Percentiles rank a stretch among this genome's conserved stretches.
phyloP scores from a whole-genome alignment of 1,284 basidiomycete genomes.

The Cutaneotrichosporon dermatis region DNA sequence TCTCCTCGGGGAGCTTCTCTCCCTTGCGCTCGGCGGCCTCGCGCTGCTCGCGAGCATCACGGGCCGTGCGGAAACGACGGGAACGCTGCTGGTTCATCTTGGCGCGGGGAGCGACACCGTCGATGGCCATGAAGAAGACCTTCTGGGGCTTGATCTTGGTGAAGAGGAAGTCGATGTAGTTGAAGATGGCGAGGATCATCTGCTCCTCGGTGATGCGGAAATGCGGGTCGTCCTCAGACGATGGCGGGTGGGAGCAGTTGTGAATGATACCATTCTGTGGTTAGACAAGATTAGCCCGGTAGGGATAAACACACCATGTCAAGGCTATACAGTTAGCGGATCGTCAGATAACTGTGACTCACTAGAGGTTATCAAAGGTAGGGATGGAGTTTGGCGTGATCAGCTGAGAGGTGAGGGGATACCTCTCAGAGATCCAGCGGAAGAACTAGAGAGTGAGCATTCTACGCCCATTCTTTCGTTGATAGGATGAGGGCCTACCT shows the following conservation, averaged over 20 bases:
- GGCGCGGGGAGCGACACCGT: constrained; percentile 94
- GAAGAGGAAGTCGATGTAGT: constrained; percentile 96
- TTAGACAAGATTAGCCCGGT: constrained; percentile 3
- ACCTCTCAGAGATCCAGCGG: constrained; percentile 72
- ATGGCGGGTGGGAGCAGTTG: constrained; percentile 63
- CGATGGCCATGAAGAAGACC: constrained; percentile 95
- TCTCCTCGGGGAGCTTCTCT: constrained; percentile 85
- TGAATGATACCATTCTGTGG: constrained; percentile 97
- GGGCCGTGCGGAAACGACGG: constrained; percentile 89
- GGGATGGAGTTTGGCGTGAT: constrained; percentile 80
- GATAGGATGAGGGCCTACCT: constrained; percentile 17
- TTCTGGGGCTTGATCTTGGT: constrained; percentile 97
- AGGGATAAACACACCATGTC: constrained; percentile 30
- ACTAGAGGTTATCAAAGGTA: constrained; percentile 52
- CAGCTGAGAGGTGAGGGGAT: constrained; percentile 95
- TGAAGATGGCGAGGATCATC: constrained; percentile 94
- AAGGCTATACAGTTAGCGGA: constrained; percentile 19
- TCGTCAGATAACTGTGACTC: background rate
- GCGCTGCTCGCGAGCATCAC: constrained; percentile 80
- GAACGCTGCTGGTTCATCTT: constrained; percentile 99
- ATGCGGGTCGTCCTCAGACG: constrained; percentile 79
- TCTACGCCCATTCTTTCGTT: too few species aligned
- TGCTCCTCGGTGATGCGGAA: constrained; percentile 94
- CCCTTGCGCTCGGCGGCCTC: constrained; percentile 84
- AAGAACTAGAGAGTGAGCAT: constrained; percentile 49